Base-by-base conservation (phyloP, 352 stramenopile species). In the Discostella stelligera region DNA sequence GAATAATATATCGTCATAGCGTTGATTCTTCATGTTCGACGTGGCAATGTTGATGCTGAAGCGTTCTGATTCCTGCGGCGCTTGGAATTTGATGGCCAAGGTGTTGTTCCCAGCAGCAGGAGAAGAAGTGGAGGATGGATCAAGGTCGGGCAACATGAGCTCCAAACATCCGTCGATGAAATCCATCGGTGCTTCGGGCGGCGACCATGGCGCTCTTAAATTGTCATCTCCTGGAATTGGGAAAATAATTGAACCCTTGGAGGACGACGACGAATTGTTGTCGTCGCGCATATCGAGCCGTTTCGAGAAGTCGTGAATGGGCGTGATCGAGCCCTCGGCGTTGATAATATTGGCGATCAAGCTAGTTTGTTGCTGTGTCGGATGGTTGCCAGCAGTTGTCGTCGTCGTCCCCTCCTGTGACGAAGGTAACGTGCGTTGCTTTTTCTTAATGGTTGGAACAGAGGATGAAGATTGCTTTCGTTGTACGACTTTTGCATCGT, bases 21-120 rank as follows among this genome's bases (percentile, higher is more conserved):
- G 55, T 37, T 77, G 41, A 49, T 91, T 70, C 52, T 76, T 65
- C 21, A 66, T 64, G 61, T 77, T 41, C n/a, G 66, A 62, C 50
- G 49, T 44, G 9, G 88, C 74, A 72, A 93, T 89, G 55, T 93
- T 93, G 30, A 93, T 70, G 74, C 76, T 87, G 54, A 92, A 92
- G 37, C 86, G 74, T 27, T 71, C 74, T 1, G 78, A 88, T 14
- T 90, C 80, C 8, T 72, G 68, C 7, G 88, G 88, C 14, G 74
- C 84, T 32, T 75, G 77, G 54, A 91, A 94, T 71, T 92, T 94
- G 44, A 94, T 85, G 0, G 82, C 84, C n/a, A 94, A n/a, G 0
- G 88, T 92, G 70, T 94, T 92, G 54, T 91, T 91, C 7, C 75
- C 74, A 8, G 67, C 63, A 8, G 67, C 63, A 72, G 20, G 60